Evolutionary conservation across 805 yeast species (phyloP).

Genomic region (Starmerella ratchasimensis): DNA sequence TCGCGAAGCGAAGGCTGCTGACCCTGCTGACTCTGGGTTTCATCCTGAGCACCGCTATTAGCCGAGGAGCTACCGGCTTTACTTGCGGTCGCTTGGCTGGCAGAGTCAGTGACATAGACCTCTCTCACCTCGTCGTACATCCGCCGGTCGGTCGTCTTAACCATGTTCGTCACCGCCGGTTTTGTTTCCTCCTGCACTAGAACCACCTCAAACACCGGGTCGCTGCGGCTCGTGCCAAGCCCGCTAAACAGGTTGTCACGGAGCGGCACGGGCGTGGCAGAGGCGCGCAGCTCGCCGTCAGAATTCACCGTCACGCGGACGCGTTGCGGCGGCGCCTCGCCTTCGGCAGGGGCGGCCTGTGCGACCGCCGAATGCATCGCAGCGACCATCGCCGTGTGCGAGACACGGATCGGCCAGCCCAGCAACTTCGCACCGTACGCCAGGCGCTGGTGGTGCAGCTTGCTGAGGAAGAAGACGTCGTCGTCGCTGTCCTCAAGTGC

Average conservation of each 20-base stretch:
- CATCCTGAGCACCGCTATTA: no score
- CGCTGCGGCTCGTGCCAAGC: constrained; percentile 17
- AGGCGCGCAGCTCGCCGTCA: constrained; percentile 29
- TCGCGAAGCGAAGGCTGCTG: constrained; percentile 33
- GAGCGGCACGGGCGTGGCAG: constrained; percentile 27
- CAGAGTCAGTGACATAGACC: constrained; percentile 23
- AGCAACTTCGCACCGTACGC: constrained; percentile 43
- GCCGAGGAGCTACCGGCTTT: no score
- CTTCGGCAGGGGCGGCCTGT: no score
- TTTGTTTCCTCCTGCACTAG: constrained; percentile 34
- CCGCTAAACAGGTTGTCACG: constrained; percentile 24
- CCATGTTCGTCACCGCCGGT: constrained; percentile 44
- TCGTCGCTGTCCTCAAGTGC: constrained; percentile 22
- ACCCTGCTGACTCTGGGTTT: neutral
- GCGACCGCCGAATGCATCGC: constrained; percentile 25
- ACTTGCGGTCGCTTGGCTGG: neutral
- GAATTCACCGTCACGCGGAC: constrained; percentile 35
- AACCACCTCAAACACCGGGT: constrained; percentile 43
- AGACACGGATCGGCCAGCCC: constrained; percentile 33
- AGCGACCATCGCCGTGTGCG: constrained; percentile 32
- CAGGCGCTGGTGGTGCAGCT: constrained; percentile 50
- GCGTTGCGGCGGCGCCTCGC: constrained; percentile 32
- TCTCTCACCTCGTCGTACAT: constrained; percentile 51
- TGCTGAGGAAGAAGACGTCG: constrained; percentile 43
- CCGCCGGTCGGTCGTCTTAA: constrained; percentile 67